Evolutionary conservation across 495 filamentous ascomycete genomes (phyloP).

Genomic region (Aspergillus leporis): DNA sequence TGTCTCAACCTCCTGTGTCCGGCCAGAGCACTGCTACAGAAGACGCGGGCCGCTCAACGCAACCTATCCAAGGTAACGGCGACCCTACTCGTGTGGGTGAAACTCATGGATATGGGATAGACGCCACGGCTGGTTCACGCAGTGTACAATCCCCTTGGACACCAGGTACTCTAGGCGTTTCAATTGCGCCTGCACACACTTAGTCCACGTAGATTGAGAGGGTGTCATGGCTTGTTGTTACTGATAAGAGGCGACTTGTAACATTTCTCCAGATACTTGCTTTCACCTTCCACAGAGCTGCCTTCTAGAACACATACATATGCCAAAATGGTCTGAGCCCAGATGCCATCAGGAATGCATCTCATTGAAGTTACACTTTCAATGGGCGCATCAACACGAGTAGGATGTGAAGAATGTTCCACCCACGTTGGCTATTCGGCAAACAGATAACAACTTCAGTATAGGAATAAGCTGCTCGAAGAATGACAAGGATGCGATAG

Average conservation of each 20-base stretch:
- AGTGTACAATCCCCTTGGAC: slow-evolving; percentile 38
- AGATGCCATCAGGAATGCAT: neutral
- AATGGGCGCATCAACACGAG: neutral
- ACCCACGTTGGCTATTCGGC: neutral
- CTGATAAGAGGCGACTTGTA: neutral
- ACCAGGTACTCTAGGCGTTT: slow-evolving; percentile 30
- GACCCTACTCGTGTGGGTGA: slow-evolving; percentile 48
- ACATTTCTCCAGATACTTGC: neutral
- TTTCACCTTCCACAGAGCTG: neutral
- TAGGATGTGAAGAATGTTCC: neutral
- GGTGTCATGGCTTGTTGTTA: neutral
- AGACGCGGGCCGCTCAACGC: slow-evolving; percentile 23
- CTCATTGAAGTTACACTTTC: neutral
- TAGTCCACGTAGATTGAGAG: slow-evolving; percentile 15
- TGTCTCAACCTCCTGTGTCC: slow-evolving; percentile 30
- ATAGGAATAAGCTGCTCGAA: neutral
- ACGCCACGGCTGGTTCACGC: slow-evolving; percentile 25
- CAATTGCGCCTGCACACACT: slow-evolving; percentile 28
- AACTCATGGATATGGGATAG: slow-evolving; percentile 25
- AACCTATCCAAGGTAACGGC: slow-evolving; percentile 21
- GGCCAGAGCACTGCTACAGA: slow-evolving; percentile 22
- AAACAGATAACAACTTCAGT: neutral
- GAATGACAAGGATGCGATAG: neutral
- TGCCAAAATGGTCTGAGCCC: too few species aligned
- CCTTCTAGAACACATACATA: too few species aligned